Conservation (phyloP, 305 asterid species). For the Solanum aculeatissimum region DNA sequence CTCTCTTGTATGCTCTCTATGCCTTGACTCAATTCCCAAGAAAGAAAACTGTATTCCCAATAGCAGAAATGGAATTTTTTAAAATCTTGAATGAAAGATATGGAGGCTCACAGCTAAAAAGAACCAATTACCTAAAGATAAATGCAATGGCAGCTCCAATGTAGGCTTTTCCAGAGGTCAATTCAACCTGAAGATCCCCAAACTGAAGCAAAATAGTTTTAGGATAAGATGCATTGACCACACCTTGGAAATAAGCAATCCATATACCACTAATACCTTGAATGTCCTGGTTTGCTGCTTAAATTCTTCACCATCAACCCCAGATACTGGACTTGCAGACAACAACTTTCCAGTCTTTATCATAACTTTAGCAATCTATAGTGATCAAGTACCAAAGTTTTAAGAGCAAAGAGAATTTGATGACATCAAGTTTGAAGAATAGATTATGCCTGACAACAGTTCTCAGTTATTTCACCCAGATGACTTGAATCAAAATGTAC, state of each 20-base stretch:
- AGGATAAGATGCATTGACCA: not conserved
- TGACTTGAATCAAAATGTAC: not conserved
- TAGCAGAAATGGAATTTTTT: not conserved
- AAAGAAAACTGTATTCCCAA: conserved; percentile 40
- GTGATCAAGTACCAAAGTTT: conserved; percentile 25
- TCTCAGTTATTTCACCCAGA: not conserved
- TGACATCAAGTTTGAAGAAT: not conserved
- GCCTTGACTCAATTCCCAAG: conserved; percentile 74
- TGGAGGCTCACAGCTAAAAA: not conserved
- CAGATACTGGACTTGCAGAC: conserved; percentile 37
- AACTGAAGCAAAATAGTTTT: conserved; percentile 40
- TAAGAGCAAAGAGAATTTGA: conserved; percentile 3
- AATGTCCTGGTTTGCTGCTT: conserved; percentile 50
- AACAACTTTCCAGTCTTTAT: conserved; percentile 51
- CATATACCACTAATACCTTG: conserved; percentile 34
- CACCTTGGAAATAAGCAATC: not conserved
- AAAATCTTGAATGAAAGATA: not conserved
- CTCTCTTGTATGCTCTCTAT: conserved; percentile 57
- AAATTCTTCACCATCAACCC: conserved; percentile 30
- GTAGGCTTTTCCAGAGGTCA: conserved; percentile 63
- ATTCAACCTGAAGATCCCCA: conserved; percentile 86
- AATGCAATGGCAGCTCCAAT: conserved; percentile 60
- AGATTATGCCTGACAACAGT: not conserved
- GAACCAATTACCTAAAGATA: conserved; percentile 45
- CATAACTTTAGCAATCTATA: conserved; percentile 87